A percentile compares a stretch with the other conserved stretches of the same genome.
These are phyloP conservation scores for Leishmania lainsoni DNA, from an alignment of 208 protist species.

Conservation along the genomic window DNA sequence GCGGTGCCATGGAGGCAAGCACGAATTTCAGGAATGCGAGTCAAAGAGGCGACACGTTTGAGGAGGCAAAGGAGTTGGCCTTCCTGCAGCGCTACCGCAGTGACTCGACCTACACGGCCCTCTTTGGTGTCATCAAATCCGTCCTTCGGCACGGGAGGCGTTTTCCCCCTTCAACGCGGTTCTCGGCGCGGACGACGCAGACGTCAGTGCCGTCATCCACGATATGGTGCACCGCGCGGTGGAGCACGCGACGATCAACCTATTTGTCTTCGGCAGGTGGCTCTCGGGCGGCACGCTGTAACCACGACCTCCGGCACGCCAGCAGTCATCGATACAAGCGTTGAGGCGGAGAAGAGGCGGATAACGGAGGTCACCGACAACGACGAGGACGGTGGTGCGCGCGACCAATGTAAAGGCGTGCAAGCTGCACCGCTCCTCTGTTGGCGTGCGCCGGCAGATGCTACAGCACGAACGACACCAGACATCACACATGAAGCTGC, in stretches of 20 bases:
- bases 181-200: not conserved
- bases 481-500: conserved; percentile 8
- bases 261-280: conserved; percentile 12
- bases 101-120: not conserved
- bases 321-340: not conserved
- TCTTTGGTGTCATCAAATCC: not conserved
- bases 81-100: conserved; percentile 11
- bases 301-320: not conserved
- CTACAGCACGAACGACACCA: not conserved
- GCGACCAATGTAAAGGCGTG: not conserved
- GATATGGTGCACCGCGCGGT: conserved; percentile 17
- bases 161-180: not conserved
- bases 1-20: not conserved
- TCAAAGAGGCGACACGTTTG: not conserved
- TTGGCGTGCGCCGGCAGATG: not conserved
- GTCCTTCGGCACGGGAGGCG: not conserved
- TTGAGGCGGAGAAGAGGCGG: not conserved
- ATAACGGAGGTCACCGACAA: not conserved
- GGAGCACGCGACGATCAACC: conserved; percentile 17
- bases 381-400: not conserved
- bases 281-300: not conserved
- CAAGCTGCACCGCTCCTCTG: not conserved
- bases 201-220: not conserved
- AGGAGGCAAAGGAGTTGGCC: not conserved
- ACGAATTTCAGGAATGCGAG: not conserved